phyloP scores from a whole-genome alignment of 257 asterid species.

The Salvia splendens region DNA sequence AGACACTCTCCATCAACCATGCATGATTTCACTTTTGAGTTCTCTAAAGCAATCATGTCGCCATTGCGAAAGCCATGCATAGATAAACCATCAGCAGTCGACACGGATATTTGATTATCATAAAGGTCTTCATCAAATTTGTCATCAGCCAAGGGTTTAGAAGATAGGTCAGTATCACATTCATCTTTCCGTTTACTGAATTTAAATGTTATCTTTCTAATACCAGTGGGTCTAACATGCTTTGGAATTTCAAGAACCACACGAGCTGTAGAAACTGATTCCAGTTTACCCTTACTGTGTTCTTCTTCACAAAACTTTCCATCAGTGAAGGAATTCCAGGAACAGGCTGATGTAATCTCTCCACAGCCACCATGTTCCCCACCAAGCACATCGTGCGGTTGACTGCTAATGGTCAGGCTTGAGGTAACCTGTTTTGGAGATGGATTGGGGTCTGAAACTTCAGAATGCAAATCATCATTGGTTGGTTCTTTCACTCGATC shows the following conservation, averaged over 20 bases:
- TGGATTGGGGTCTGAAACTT: constrained; percentile 73
- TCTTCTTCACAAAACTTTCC: constrained; percentile 61
- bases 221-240: constrained; percentile 85
- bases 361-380: constrained; percentile 60
- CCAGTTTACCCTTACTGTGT: constrained; percentile 31
- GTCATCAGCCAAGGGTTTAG: constrained; percentile 43
- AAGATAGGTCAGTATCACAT: constrained; percentile 34
- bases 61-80: constrained; percentile 38
- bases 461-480: constrained; percentile 80
- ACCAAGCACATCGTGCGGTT: constrained; percentile 45
- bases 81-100: constrained; percentile 36
- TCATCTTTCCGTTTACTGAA: constrained; percentile 83
- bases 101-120: constrained; percentile 42
- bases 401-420: constrained; percentile 54
- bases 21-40: constrained; percentile 39
- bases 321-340: constrained; percentile 49
- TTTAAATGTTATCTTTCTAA: constrained; percentile 88
- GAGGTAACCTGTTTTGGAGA: constrained; percentile 74
- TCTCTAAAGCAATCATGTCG: constrained; percentile 42
- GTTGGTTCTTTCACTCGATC: constrained; percentile 64
- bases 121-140: constrained; percentile 42
- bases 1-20: constrained; percentile 38
- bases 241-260: constrained; percentile 95
- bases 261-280: constrained; percentile 29
- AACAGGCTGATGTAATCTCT: constrained; percentile 72